Conservation (phyloP, 2,329 filamentous ascomycete genomes). For the Diaporthe capsici region DNA sequence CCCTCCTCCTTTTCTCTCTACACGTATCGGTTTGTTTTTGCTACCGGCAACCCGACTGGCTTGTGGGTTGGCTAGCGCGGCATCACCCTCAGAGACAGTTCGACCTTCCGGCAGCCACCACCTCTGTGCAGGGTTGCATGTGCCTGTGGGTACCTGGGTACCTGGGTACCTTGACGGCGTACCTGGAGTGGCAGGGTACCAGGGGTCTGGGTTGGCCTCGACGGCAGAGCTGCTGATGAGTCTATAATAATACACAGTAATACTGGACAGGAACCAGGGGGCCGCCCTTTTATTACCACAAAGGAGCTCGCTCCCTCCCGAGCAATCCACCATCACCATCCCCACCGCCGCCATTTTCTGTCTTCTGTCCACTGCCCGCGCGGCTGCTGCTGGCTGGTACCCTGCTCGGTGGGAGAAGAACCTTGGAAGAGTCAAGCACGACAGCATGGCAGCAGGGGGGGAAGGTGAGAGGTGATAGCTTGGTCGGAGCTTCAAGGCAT, state of each 20-base stretch:
- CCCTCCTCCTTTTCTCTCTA: background rate
- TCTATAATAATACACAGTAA: background rate
- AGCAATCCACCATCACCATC: background rate
- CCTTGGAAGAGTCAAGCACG: background rate
- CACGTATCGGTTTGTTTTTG: slow-evolving; percentile 1
- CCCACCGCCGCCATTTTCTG: background rate
- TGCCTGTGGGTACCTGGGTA: slow-evolving; percentile 7
- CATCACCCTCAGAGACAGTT: slow-evolving; percentile 31
- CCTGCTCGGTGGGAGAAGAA: slow-evolving; percentile 4
- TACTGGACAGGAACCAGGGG: slow-evolving; percentile 10
- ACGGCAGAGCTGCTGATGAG: background rate
- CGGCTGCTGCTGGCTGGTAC: background rate
- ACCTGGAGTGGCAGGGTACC: slow-evolving; percentile 11
- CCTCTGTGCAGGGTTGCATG: background rate
- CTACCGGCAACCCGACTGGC: slow-evolving; percentile 28
- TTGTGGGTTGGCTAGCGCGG: slow-evolving; percentile 31
- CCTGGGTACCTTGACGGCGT: slow-evolving; percentile 6
- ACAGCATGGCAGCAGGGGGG: slow-evolving; percentile 7
- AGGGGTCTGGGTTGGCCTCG: background rate
- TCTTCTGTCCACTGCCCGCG: background rate
- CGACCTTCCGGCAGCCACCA: slow-evolving; percentile 32
- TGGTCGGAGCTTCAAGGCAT: slow-evolving; percentile 11
- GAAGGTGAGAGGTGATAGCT: background rate
- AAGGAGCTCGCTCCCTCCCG: slow-evolving; percentile 14
- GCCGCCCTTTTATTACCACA: slow-evolving; percentile 24